Conservation (phyloP, 345 rosid genomes). For the Brassica juncea region DNA sequence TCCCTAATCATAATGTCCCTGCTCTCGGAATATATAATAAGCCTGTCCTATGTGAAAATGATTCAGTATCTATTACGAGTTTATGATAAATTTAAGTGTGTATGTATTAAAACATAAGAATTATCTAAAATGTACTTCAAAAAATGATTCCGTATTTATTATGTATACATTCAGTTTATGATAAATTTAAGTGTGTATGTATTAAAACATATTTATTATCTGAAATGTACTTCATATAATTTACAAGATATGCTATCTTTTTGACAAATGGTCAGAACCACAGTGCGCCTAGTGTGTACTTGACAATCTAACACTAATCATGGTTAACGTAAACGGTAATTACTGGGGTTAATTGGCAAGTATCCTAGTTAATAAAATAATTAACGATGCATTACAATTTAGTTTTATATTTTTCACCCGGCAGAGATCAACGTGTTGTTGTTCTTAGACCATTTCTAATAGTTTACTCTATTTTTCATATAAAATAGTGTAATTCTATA, state of each 20-base stretch:
- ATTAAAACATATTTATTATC: neutral
- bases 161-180: neutral
- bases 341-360: neutral
- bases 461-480: too few species aligned
- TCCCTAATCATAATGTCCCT: constrained; percentile 34
- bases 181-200: neutral
- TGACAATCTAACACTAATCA: constrained; percentile 22
- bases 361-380: neutral
- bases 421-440: constrained; percentile 14
- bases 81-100: neutral
- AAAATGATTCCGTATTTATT: constrained; percentile 7
- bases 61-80: neutral
- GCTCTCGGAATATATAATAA: neutral
- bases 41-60: neutral
- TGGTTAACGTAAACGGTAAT: constrained; percentile 13
- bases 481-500: too few species aligned
- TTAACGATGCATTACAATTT: neutral
- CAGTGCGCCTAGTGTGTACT: constrained; percentile 14
- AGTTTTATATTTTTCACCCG: neutral
- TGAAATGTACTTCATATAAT: neutral
- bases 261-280: neutral
- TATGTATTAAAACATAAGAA: neutral
- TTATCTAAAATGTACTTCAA: neutral
- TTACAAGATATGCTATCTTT: neutral
- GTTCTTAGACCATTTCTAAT: neutral